Conservation (phyloP, 2,329 filamentous ascomycete species). For the Fusarium sp. region DNA sequence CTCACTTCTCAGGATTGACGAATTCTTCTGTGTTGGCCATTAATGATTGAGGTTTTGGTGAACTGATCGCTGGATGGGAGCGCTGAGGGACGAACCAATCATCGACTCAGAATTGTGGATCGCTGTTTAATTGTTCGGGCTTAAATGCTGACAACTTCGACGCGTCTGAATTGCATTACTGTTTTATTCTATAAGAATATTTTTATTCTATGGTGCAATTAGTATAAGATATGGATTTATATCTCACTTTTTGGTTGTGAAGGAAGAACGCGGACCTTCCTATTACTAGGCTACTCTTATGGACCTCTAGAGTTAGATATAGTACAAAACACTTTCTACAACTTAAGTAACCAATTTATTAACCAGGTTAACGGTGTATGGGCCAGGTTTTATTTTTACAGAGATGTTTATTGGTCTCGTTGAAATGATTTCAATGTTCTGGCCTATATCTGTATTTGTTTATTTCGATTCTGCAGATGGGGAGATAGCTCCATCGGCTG, state of each 20-base stretch:
- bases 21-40: not conserved
- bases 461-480: not conserved
- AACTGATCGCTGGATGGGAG: not conserved
- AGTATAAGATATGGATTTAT: too few species aligned
- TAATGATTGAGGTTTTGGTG: rapidly evolving
- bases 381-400: not conserved
- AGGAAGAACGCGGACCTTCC: not conserved
- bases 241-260: not conserved
- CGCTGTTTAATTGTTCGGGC: not conserved
- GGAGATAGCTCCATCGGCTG: too few species aligned
- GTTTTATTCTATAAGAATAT: not conserved
- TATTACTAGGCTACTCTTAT: not conserved
- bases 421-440: not conserved
- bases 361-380: not conserved
- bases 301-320: not conserved
- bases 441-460: not conserved
- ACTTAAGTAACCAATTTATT: not conserved
- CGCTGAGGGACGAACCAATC: not conserved
- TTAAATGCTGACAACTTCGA: slow-evolving; percentile 21
- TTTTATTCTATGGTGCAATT: not conserved
- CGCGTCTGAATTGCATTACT: not conserved
- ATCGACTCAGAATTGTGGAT: not conserved
- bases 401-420: not conserved
- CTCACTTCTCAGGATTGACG: not conserved
- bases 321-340: not conserved